These are phyloP conservation scores for Xanthoconium separans DNA, from an alignment of 1,284 basidiomycete genomes.

Conservation along the genomic window DNA sequence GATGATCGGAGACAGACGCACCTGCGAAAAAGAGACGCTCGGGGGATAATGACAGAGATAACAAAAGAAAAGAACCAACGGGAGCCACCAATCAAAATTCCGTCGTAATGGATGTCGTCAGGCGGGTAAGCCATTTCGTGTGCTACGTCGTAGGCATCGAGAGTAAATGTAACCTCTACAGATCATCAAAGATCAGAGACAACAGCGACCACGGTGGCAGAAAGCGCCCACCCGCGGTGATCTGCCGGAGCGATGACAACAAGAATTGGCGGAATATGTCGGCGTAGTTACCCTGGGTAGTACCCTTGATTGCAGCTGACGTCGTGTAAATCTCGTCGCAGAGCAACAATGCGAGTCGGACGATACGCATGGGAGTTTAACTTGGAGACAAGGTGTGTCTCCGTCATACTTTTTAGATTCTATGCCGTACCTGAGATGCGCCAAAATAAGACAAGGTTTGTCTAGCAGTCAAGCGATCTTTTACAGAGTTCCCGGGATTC, in stretches of 20 bases:
- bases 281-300: background rate
- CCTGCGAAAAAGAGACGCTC: constrained; percentile 34
- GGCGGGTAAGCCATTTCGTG: constrained; percentile 51
- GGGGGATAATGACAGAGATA: background rate
- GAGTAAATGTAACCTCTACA: constrained; percentile 31
- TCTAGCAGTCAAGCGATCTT: too few relatives aligned
- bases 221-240: background rate
- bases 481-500: too few relatives aligned
- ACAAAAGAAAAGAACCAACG: constrained; percentile 38
- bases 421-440: too few relatives aligned
- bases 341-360: constrained; percentile 2
- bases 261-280: background rate
- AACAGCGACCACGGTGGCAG: background rate
- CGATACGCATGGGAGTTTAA: background rate
- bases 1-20: constrained; percentile 62
- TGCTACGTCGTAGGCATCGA: constrained; percentile 59
- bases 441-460: too few relatives aligned
- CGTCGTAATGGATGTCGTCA: constrained; percentile 50
- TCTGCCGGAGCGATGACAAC: constrained; percentile 5
- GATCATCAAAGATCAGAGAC: background rate
- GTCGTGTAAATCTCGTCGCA: background rate
- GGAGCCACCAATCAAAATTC: constrained; percentile 66
- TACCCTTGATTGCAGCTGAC: background rate
- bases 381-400: background rate
- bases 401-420: too few relatives aligned